Base-by-base conservation (phyloP, 2,329 filamentous ascomycete genomes). In the Colletotrichum sp. region DNA sequence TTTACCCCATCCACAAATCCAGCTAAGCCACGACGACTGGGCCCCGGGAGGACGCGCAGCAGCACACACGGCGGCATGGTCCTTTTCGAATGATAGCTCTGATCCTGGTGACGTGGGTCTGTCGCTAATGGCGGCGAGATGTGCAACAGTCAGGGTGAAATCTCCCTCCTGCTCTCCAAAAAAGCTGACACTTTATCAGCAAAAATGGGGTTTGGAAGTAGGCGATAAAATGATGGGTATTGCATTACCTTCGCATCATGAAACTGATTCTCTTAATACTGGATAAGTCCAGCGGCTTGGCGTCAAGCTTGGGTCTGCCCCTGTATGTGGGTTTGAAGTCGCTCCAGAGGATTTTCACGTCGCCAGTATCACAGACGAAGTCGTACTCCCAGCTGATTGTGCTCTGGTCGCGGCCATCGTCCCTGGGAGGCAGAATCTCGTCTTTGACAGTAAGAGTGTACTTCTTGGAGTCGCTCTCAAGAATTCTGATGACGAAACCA, bases 381-480 rank as follows among this genome's bases (percentile, higher is more conserved):
- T 94, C 91, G 77, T 89, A 93, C 83, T 98, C 94, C 90, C 93
- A 97, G 63, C 90, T 94, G 6, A 95, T 81, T 0, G 92, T 92
- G 66, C 93, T 92, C 83, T 93, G 91, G 79, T 96, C 93, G n/a
- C 93, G 86, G 2, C 93, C 94, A 79, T 93, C 91, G 5, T 90
- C 87, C 13, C 90, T 87, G 59, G 83, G 87, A 1, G 89, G 87
- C 1, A 92, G 86, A 5, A 94, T 82, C 71, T 91, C 87, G 81
- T 97, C 93, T 83, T 96, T 97, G 76, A 98, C 82, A 6, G 91
- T 93, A 76, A 98, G 85, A 0, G 94, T 95, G 82, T 96, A 97
- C 25, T 86, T 88, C 81, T 94, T 95, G 67, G 88, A 87, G 80
- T 95, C 93, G 22, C 88, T 86, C 61, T 87, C 82, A 8, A 81